Evolutionary conservation across 2,329 filamentous ascomycete species (phyloP).

Genomic region (Clonostachys rosea): DNA sequence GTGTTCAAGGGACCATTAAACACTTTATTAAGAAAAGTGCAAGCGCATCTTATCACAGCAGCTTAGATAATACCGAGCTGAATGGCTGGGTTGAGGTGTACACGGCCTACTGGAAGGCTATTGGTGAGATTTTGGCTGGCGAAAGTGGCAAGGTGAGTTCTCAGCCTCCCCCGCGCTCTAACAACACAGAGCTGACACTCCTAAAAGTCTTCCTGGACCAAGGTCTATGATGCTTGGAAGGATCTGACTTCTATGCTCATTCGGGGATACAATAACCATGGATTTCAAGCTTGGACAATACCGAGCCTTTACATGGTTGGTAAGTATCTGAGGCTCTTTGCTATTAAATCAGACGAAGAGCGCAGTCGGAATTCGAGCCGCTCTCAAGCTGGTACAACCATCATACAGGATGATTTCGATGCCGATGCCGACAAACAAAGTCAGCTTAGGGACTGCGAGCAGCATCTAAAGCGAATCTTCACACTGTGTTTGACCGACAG

Average conservation of each 20-base stretch:
- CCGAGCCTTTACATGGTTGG: conserved; percentile 85
- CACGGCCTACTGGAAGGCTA: conserved; percentile 75
- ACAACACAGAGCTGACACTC: conserved; percentile 7
- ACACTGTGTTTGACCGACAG: conserved; percentile 85
- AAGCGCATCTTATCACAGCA: conserved; percentile 34
- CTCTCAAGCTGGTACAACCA: conserved; percentile 29
- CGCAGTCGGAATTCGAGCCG: conserved; percentile 30
- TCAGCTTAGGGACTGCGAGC: conserved; percentile 84
- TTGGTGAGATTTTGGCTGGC: conserved; percentile 64
- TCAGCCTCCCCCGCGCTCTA: not conserved
- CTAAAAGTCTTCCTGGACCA: conserved; percentile 62
- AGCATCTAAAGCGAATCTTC: conserved; percentile 89
- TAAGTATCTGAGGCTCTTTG: conserved; percentile 82
- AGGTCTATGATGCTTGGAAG: conserved; percentile 85
- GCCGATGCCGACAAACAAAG: conserved; percentile 73
- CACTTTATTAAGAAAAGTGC: conserved; percentile 64
- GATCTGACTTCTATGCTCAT: conserved; percentile 74
- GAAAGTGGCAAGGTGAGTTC: conserved; percentile 27
- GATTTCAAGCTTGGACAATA: conserved; percentile 86
- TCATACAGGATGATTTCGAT: conserved; percentile 78
- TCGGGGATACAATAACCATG: conserved; percentile 71
- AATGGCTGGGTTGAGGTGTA: conserved; percentile 88
- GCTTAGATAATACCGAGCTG: conserved; percentile 61
- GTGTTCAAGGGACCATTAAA: conserved; percentile 65
- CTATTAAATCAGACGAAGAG: conserved; percentile 83